Evolutionary conservation across 345 rosid species (phyloP), one percentile per base, ranked within the genome.

Genomic region (thale cress (Arabidopsis thaliana)): DNA sequence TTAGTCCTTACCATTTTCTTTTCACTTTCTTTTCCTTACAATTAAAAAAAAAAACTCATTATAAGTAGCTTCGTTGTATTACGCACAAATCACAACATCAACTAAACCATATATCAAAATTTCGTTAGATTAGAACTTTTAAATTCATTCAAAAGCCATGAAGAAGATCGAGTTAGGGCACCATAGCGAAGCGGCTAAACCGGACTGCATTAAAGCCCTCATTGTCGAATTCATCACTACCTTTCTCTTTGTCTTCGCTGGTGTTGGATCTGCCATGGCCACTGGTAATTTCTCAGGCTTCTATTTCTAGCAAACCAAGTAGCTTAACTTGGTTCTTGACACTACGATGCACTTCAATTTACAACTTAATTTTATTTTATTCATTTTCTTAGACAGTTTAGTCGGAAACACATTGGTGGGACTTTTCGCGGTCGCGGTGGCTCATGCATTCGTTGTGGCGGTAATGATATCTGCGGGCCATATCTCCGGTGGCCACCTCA

Each of bases 401-500:
- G 77, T 44, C 41, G 93, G 87, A 52, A 83, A 74, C 62, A 11
- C 87, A 13, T 53, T 91, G 30, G 77, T 84, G 65, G 95, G 87
- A 9, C 84, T 94, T 81, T 77, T 91, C 3, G 77, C 63, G 8
- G 98, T 94, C 64, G 95, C 97, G 8, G 73, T 89, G 84, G 89
- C 98, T 44, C 95, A 90, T 73, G 89, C 95, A 12, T 78, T 94
- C 12, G 93, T 91, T 67, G 96, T 91, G 76, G 91, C 83, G 0
- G 98, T 87, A 44, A 91, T 87, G 97, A 86, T 91, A 64, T 85
- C 93, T 0, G 97, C 93, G 1, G 97, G 98, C 11, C 98, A 84
- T 74, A 87, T 88, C 66, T 94, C 96, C 16, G 98, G 96, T 22
- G 97, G 98, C 4, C 98, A 91, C 80, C 93, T 94, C 20, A 94